phyloP scores from a whole-genome alignment of 1,139 yeast genomes.

The Yamadazyma atlantica region DNA sequence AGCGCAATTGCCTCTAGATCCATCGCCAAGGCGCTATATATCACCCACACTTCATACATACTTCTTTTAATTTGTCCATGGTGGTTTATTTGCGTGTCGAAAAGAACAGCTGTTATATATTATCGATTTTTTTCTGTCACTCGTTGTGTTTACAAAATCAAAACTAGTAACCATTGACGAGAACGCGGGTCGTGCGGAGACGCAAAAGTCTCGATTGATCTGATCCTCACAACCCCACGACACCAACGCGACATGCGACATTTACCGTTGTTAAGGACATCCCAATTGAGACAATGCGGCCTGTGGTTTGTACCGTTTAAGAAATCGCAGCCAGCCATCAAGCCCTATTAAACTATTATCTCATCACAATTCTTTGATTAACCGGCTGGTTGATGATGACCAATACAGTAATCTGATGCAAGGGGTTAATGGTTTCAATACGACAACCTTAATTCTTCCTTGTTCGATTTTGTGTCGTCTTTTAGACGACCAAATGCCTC shows the following conservation, averaged over 20 bases:
- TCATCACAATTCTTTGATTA: no score
- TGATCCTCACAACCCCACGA: no score
- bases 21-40: background rate
- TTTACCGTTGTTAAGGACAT: background rate
- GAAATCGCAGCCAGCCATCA: slow-evolving; percentile 15
- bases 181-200: slow-evolving; percentile 3
- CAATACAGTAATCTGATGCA: background rate
- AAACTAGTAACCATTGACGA: slow-evolving; percentile 9
- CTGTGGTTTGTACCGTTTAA: no score
- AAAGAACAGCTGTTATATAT: slow-evolving; percentile 4
- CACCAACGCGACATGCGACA: no score
- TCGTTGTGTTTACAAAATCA: slow-evolving; percentile 11
- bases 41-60: slow-evolving; percentile 28
- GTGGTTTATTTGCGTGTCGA: slow-evolving; percentile 5
- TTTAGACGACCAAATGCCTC: no score
- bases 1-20: no score
- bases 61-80: slow-evolving; percentile 55
- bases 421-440: no score
- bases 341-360: no score
- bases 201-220: no score
- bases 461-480: no score
- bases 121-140: slow-evolving; percentile 7
- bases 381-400: background rate
- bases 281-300: no score
- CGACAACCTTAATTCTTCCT: no score